Conservation (phyloP, 768 basidiomycete species). For the Ramaria sp. region DNA sequence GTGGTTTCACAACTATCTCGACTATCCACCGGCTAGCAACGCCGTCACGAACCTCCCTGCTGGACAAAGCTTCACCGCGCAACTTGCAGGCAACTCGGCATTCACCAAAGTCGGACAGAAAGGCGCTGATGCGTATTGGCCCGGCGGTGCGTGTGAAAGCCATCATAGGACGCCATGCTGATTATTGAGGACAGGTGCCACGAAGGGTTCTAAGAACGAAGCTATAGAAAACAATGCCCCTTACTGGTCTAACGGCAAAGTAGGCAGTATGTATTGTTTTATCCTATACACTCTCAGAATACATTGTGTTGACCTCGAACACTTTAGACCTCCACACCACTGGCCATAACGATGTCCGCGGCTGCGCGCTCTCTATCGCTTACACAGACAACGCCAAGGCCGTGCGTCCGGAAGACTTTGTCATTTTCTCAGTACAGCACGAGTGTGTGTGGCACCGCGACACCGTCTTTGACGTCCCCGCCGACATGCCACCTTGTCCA, state of each 20-base stretch:
- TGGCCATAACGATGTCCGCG: slow-evolving; percentile 41
- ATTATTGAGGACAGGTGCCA: background rate
- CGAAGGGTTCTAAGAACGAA: background rate
- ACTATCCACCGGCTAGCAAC: slow-evolving; percentile 40
- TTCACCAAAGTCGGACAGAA: slow-evolving; percentile 4
- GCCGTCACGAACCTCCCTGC: slow-evolving; percentile 53
- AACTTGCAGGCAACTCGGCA: slow-evolving; percentile 38
- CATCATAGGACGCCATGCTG: background rate
- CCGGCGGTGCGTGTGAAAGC: background rate
- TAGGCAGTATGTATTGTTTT: slow-evolving; percentile 1
- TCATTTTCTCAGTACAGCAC: slow-evolving; percentile 65
- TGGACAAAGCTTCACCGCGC: slow-evolving; percentile 39
- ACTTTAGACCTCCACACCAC: slow-evolving; percentile 42
- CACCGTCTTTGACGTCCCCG: slow-evolving; percentile 61
- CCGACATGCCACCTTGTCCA: slow-evolving; percentile 57
- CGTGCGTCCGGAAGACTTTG: slow-evolving; percentile 58
- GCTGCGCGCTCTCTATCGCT: slow-evolving; percentile 62
- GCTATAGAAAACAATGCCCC: background rate
- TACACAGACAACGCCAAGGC: slow-evolving; percentile 51
- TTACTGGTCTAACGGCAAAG: background rate
- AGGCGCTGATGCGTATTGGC: background rate
- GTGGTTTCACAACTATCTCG: slow-evolving; percentile 57
- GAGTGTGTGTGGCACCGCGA: slow-evolving; percentile 64
- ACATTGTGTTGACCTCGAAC: background rate
- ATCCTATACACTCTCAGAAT: background rate